These are phyloP conservation scores for Abortiporus biennis DNA, from an alignment of 1,284 basidiomycete species.

Conservation along the genomic window DNA sequence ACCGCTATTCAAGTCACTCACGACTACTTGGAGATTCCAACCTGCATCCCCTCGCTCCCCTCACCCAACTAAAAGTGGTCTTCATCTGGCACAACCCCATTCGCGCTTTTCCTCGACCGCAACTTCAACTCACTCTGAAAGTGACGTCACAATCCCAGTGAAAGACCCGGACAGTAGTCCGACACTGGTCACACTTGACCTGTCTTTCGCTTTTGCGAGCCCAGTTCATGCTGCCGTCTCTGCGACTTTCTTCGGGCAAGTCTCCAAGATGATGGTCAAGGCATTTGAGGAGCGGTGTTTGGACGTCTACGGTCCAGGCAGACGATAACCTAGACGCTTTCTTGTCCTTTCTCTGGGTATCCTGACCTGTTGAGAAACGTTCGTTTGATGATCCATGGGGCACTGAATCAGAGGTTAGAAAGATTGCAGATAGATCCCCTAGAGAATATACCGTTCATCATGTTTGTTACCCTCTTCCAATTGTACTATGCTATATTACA, in stretches of 20 bases:
- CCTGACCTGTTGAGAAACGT: neutral
- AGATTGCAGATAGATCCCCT: too few relatives aligned
- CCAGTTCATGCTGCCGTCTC: constrained; percentile 83
- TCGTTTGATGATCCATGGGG: too few relatives aligned
- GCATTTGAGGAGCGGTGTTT: constrained; percentile 86
- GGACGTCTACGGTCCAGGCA: constrained; percentile 54
- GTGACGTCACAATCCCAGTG: constrained; percentile 9
- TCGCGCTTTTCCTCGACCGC: constrained; percentile 1
- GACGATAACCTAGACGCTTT: constrained; percentile 14
- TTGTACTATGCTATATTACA: too few relatives aligned
- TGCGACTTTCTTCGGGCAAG: constrained; percentile 78
- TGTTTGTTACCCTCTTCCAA: too few relatives aligned
- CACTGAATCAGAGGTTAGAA: too few relatives aligned
- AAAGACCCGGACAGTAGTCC: constrained; percentile 30
- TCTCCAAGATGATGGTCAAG: constrained; percentile 85
- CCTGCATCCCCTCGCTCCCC: constrained; percentile 42
- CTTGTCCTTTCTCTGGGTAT: neutral
- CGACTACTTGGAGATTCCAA: constrained; percentile 78
- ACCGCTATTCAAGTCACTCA: constrained; percentile 81
- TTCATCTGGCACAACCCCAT: constrained; percentile 4
- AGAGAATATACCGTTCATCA: too few relatives aligned
- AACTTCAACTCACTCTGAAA: neutral
- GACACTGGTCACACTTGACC: constrained; percentile 75
- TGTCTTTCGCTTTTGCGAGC: constrained; percentile 84
- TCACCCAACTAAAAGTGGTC: constrained; percentile 26